Evolutionary conservation across 2,329 filamentous ascomycete genomes (phyloP), one percentile per base, ranked within the genome.

Genomic region (Alternaria conjuncta): DNA sequence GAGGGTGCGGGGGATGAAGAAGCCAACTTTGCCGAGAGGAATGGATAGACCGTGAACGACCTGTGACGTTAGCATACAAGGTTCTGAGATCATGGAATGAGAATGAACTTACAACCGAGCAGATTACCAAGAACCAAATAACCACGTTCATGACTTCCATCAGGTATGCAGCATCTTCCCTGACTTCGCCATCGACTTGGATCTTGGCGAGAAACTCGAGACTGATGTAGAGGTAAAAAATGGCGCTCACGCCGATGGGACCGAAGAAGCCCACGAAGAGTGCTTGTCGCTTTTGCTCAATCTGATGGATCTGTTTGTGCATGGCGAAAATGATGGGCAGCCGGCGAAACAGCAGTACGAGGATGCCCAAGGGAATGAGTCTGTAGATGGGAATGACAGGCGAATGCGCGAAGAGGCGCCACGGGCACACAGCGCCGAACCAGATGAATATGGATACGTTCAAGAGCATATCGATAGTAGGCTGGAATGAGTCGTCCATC

Each of bases 221-320:
- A 44, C 87, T 90, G 65, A 97, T 84, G 74, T 94, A 96, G 6
- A 97, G 85, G 76, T 97, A 97, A 77, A 97, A 97, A 20, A 97
- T 87, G 1, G 93, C 94, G 15, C 92, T 93, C 2, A 97, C 94
- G 3, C 95, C 94, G 60, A 97, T 94, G 0, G 94, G 94, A 0
- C 94, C 94, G 68, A 97, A 97, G 82, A 97, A 97, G 0, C 94
- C 94, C 8, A 96, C 92, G 73, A 97, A 97, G 0, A 92, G 81
- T 2, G 93, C 93, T 69, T 97, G 93, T 5, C 87, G 86, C 28
- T 86, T 79, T 44, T 91, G 85, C 61, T 93, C 87, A 45, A 97
- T 94, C 76, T 97, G 93, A 28, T 87, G 91, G 47, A 97, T 94
- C 63, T 86, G 86, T 70, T 87, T 90, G 75, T 94, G 90, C 79